Evolutionary conservation across 257 asterid species (phyloP).

Genomic region (Petrea volubilis): DNA sequence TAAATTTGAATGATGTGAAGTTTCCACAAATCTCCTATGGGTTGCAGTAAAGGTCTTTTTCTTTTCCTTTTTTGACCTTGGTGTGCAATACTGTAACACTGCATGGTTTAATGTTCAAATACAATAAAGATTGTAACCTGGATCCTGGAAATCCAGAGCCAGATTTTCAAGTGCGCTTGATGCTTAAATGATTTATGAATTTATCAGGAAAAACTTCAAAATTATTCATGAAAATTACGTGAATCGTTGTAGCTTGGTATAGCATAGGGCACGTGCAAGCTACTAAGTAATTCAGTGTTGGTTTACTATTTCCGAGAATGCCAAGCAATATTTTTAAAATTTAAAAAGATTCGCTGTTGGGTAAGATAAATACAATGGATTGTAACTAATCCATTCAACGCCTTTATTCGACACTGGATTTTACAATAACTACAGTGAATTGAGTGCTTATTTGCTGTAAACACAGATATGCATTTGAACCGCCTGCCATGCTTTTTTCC

Average conservation of each 20-base stretch:
- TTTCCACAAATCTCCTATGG: background rate
- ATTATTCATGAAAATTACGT: conserved; percentile 5
- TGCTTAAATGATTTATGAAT: background rate
- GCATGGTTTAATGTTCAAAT: background rate
- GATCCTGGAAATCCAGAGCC: background rate
- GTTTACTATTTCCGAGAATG: conserved; percentile 19
- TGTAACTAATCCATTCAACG: conserved; percentile 25
- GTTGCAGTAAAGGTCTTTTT: conserved; percentile 13
- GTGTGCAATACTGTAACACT: background rate
- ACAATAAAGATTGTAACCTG: background rate
- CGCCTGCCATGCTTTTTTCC: conserved; percentile 18
- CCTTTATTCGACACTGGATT: conserved; percentile 22
- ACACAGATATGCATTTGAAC: conserved; percentile 29
- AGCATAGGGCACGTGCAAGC: background rate
- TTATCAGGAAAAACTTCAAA: background rate
- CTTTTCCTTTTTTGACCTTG: background rate
- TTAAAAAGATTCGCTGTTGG: conserved; percentile 27
- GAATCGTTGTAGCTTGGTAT: conserved; percentile 19
- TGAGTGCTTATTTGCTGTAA: conserved; percentile 22
- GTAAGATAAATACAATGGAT: conserved; percentile 33
- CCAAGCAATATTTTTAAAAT: background rate
- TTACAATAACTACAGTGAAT: conserved; percentile 26
- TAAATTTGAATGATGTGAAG: background rate
- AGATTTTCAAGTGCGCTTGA: background rate
- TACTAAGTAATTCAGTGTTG: conserved; percentile 16